phyloP scores from a whole-genome alignment of 108 stramenopile genomes.

The Fistulifera pelliculosa region DNA sequence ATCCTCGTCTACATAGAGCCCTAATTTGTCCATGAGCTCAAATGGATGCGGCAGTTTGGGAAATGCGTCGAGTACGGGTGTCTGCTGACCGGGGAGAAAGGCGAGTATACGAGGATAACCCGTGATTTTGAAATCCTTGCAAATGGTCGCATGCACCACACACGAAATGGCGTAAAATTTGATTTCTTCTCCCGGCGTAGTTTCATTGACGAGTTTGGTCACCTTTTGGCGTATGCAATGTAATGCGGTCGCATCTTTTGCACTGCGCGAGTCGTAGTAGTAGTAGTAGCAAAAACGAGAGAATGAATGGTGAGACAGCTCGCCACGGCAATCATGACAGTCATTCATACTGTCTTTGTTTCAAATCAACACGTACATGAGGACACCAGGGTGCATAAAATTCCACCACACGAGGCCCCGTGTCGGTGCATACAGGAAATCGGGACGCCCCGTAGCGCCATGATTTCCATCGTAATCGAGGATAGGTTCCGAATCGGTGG shows the following conservation, averaged over 20 bases:
- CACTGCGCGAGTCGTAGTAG: no score
- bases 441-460: constrained; percentile 7
- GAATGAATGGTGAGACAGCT: no score
- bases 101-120: constrained; percentile 37
- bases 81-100: constrained; percentile 34
- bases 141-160: constrained; percentile 18
- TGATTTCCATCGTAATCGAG: no score
- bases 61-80: constrained; percentile 5
- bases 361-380: constrained; percentile 13
- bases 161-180: constrained; percentile 73
- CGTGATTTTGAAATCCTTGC: background rate
- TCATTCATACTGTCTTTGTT: no score
- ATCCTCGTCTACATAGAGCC: constrained; percentile 14
- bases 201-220: constrained; percentile 13
- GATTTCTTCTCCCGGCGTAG: constrained; percentile 9
- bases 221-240: constrained; percentile 31
- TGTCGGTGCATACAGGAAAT: constrained; percentile 15
- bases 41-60: constrained; percentile 25
- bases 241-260: constrained; percentile 29
- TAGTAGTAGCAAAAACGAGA: no score
- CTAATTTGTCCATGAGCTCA: constrained; percentile 19
- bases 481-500: no score
- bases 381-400: constrained; percentile 73
- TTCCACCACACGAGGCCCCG: constrained; percentile 54
- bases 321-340: no score